Base-by-base conservation (phyloP, 805 yeast species). In the Tetrapisispora taiwanensis region DNA sequence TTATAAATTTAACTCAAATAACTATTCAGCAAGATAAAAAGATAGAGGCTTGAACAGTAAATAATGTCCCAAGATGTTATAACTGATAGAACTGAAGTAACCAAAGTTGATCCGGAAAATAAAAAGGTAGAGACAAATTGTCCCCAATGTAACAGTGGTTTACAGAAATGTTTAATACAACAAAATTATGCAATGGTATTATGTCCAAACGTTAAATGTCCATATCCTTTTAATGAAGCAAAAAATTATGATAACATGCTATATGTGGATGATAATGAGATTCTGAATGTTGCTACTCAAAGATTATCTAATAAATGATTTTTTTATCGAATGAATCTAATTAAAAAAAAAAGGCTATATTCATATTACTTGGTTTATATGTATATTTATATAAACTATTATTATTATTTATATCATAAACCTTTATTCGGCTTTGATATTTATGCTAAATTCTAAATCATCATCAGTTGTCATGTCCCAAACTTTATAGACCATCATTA, bases 381-480 rank as follows among this genome's bases (percentile, higher is more conserved):
- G n/a, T 24, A 30, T 19, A 6, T 7, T 28, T 18, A 7, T 37
- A 37, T 27, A 27, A 19, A 26, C 14, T 36, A 24, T n/a, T 36
- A 24, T 36, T 15, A 36, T 10, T 10, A 4, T 10, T 26, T 28
- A 28, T 12, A 28, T 28, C 30, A 12, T 28, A 12, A 22, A 28
- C n/a, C 31, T 5, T 31, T 10, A 31, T 6, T 31, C 9, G 19
- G 34, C 34, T 27, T 68, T 68, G 32, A 70, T 69, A 46, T 78
- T 72, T 42, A 86, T 92, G 40, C 87, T 78, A 63, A 90, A 92
- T 66, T 90, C 98, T 54, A 90, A 78, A 62, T 92, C 97, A 56
- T 90, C 97, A 46, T 81, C 79, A 12, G 97, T 92, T 42, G 90
- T 81, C 75, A 89, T 87, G 58, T 89, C 97, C 96, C 97, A 90